Percentiles rank a stretch among this genome's conserved stretches.
Conservation (phyloP, 495 filamentous ascomycete genomes). For the Tuber magnatum region DNA sequence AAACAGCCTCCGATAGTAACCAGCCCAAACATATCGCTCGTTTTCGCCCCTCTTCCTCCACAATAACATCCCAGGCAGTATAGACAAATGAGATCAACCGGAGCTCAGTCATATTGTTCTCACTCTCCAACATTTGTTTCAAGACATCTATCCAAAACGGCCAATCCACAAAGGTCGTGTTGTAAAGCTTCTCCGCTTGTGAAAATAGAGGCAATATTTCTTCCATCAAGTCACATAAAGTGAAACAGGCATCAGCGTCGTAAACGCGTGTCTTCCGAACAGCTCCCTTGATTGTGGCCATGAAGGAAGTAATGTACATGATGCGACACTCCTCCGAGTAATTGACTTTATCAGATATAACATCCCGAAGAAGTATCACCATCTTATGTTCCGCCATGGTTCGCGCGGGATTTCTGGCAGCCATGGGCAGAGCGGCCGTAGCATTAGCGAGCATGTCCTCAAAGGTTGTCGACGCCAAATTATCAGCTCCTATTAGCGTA, state of each 20-base stretch:
- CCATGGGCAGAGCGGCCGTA: conserved; percentile 56
- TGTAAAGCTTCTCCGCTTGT: conserved; percentile 26
- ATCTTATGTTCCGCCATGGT: conserved; percentile 89
- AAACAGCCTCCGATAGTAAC: conserved; percentile 68
- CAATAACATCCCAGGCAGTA: conserved; percentile 68
- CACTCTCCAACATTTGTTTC: conserved; percentile 72
- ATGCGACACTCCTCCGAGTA: conserved; percentile 51
- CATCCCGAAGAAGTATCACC: conserved; percentile 77
- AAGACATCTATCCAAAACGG: conserved; percentile 82
- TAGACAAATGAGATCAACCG: conserved; percentile 82
- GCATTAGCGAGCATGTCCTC: conserved; percentile 69
- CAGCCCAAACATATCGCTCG: conserved; percentile 67
- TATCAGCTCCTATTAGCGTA: conserved; percentile 46
- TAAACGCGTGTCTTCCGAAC: conserved; percentile 72
- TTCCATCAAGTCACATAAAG: conserved; percentile 86
- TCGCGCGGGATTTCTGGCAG: conserved; percentile 59
- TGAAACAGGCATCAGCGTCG: conserved; percentile 83
- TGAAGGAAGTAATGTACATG: conserved; percentile 74
- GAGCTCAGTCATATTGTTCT: conserved; percentile 91
- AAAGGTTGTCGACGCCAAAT: conserved; percentile 60
- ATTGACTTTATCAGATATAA: conserved; percentile 62
- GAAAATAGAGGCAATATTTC: conserved; percentile 50
- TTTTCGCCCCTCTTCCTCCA: conserved; percentile 60
- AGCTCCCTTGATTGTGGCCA: conserved; percentile 61
- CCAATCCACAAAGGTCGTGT: conserved; percentile 58